Base-by-base conservation (phyloP, 768 basidiomycete genomes). In the Mycena amicta region DNA sequence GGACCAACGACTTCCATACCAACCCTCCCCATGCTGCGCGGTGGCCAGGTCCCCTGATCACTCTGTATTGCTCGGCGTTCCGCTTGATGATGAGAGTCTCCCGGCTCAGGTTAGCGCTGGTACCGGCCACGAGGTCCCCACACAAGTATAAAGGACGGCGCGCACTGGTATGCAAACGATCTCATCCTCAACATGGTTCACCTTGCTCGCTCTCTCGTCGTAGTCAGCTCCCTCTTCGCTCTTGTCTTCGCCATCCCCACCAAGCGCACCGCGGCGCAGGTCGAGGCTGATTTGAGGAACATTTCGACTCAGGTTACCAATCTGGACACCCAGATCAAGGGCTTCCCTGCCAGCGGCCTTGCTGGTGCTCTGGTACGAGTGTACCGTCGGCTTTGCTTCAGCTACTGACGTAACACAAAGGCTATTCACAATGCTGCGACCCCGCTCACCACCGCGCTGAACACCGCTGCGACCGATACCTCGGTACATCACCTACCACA, bases 301-400 rank as follows among this genome's bases (percentile, higher is more conserved):
- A 68, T 73, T 46, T 52, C 65, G 4, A 52, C 64, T 0, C 66
- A 69, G 49, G 61, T 71, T 2, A 66, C 62, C 18, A 61, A 64
- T 16, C 63, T 75, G 15, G 68, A 72, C 64, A 68, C 55, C 52
- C 54, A 60, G 43, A 68, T 73, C 53, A 67, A 50, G 2, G 69
- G 64, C 3, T 74, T 71, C 65, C 74, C 72, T 1, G 23, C 30
- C 28, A 68, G 67, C 39, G 71, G 71, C 28, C 62, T 71, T 39
- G 11, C 52, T 25, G 60, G 54, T 25, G 72, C 70, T 15, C 50
- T 73, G 25, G 72, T 71, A 45, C 2, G 60, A n/a, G n/a, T n/a
- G n/a, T n/a, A n/a, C n/a, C n/a, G n/a, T n/a, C n/a, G n/a, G n/a
- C n/a, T n/a, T n/a, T n/a, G n/a, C n/a, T n/a, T n/a, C n/a, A n/a